Base-by-base conservation (phyloP, 2,329 filamentous ascomycete species). In the Trichoderma asperellum region DNA sequence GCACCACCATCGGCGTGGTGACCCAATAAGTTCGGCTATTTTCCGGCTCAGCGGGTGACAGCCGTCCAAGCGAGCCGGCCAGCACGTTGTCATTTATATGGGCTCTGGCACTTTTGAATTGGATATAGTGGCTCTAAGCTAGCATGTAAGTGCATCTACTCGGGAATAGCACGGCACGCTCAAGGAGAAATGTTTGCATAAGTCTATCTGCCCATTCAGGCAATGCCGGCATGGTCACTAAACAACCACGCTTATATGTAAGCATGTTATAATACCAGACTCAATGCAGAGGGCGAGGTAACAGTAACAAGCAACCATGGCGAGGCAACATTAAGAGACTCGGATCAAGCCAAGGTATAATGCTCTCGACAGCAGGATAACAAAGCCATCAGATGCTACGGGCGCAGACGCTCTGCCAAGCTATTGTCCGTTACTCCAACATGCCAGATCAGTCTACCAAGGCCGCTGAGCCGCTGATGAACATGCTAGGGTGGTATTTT, bases 401-500 rank as follows among this genome's bases (percentile, higher is more conserved):
- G 34, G 63, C 35, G 37, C 59, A 52, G 47, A 21, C 64, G 27
- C 32, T 55, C 55, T 52, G 53, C n/a, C 58, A 49, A 21, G 37
- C 43, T 37, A 27, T 18, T 37, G 37, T 29, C n/a, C 16, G 32
- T 16, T 18, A 35, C 53, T 27, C 47, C 8, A 24, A 57, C 27
- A 11, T 57, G 47, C 47, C n/a, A 24, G 21, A 47, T 53, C 52
- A 34, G 34, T 49, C 61, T 29, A 14, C 49, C 32, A 63, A 21
- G 43, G 63, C 53, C 53, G 21, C 47, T 18, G 21, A 57, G n/a
- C 37, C 35, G 63, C 64, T 35, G 64, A 67, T 58, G 64, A 59
- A 43, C 64, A 57, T 67, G 29, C 37, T 59, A 32, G 53, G 37
- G 64, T 67, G 64, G 64, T 52, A 58, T 67, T 58, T 67, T 67